These are phyloP conservation scores for Aspergillus amoenus DNA, from an alignment of 2,329 filamentous ascomycete species.

Conservation along the genomic window DNA sequence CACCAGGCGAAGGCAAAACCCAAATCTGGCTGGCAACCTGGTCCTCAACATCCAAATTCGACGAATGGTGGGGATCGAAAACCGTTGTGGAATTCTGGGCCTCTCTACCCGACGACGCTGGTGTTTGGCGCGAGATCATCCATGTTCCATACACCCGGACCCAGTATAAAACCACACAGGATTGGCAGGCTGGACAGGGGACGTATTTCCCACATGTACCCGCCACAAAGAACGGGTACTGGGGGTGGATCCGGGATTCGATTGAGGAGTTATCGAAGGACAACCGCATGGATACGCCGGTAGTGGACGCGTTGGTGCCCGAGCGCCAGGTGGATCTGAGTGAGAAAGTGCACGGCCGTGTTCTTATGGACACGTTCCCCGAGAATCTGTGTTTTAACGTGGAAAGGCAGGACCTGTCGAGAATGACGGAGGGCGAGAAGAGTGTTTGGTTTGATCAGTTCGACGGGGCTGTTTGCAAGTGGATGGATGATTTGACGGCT, in stretches of 20 bases:
- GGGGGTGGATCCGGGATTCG: constrained; percentile 19
- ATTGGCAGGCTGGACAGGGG: no score
- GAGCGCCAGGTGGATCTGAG: not conserved
- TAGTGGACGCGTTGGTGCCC: not conserved
- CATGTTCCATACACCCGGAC: constrained; percentile 4
- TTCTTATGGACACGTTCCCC: constrained; percentile 6
- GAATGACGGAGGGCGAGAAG: constrained; percentile 2
- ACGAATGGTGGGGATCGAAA: constrained; percentile 14
- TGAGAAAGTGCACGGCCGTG: not conserved
- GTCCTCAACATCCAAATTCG: constrained; percentile 6
- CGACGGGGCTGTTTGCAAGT: constrained; percentile 6
- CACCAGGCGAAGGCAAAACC: not conserved
- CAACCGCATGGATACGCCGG: not conserved
- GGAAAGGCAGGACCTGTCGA: constrained; percentile 19
- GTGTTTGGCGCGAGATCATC: constrained; percentile 20
- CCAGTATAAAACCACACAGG: constrained; percentile 12
- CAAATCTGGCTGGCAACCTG: constrained; percentile 15
- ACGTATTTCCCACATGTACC: not conserved
- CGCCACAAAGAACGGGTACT: constrained; percentile 18
- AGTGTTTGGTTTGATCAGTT: constrained; percentile 16
- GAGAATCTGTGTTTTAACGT: constrained; percentile 20
- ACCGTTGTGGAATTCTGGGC: constrained; percentile 15
- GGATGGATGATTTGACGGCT: constrained; percentile 11
- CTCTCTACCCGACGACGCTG: constrained; percentile 11
- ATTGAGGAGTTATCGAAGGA: constrained; percentile 4